These are phyloP conservation scores for Pseudocercospora fijiensis DNA, from an alignment of 2,329 filamentous ascomycete genomes.

Conservation along the genomic window DNA sequence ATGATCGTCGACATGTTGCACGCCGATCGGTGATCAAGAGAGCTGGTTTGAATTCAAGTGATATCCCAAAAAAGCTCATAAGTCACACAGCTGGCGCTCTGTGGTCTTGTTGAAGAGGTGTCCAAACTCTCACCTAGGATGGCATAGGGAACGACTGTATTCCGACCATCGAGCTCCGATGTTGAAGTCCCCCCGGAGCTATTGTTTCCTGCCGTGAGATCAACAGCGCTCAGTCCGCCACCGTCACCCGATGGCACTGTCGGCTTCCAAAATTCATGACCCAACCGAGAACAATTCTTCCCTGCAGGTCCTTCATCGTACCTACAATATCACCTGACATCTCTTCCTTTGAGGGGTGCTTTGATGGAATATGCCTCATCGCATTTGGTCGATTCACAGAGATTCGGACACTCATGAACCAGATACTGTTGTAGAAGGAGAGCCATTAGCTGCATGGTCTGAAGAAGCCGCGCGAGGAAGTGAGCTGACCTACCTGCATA, in stretches of 20 bases:
- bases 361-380: neutral
- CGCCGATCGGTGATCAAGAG: constrained; percentile 11
- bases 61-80: neutral
- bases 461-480: neutral
- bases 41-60: neutral
- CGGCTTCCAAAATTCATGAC: neutral
- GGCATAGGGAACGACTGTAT: neutral
- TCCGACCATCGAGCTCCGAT: neutral
- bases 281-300: neutral
- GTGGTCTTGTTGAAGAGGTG: neutral
- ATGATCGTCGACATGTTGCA: constrained; percentile 40
- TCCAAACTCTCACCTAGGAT: neutral
- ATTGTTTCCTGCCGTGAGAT: neutral
- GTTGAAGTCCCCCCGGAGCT: neutral
- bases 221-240: neutral
- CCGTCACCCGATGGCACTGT: neutral
- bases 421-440: neutral
- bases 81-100: neutral
- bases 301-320: neutral
- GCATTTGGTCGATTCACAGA: neutral
- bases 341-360: neutral
- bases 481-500: neutral
- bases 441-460: neutral
- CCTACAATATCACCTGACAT: neutral
- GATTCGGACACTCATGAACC: neutral